phyloP scores from a whole-genome alignment of 495 filamentous ascomycete species.

The Penicillium herquei region DNA sequence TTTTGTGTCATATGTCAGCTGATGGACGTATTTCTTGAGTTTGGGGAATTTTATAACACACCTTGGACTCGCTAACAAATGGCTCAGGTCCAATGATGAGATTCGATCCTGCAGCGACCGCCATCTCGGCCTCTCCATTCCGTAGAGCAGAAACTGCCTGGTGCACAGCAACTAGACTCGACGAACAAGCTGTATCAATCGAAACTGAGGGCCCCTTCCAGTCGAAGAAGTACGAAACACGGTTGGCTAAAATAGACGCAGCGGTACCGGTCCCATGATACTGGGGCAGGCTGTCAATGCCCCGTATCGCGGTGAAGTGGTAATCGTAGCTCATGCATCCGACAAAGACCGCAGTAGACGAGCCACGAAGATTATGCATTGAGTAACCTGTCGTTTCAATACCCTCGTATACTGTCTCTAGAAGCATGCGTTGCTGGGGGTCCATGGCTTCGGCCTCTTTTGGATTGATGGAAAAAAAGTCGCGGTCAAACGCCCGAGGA shows the following conservation, averaged over 20 bases:
- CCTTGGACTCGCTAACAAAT: background rate
- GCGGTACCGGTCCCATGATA: conserved; percentile 38
- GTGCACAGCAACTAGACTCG: conserved; percentile 39
- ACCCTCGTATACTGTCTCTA: conserved; percentile 55
- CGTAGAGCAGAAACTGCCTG: conserved; percentile 40
- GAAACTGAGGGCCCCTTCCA: conserved; percentile 38
- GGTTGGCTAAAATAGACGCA: conserved; percentile 26
- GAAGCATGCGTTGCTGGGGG: conserved; percentile 44
- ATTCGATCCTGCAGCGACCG: conserved; percentile 15
- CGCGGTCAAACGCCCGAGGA: conserved; percentile 32
- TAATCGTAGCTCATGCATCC: conserved; percentile 38
- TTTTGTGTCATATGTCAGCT: no score
- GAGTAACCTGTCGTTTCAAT: conserved; percentile 36
- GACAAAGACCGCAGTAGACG: conserved; percentile 11
- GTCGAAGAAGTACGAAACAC: conserved; percentile 47
- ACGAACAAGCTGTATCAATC: conserved; percentile 38
- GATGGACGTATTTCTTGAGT: no score
- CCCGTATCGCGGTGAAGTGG: conserved; percentile 42
- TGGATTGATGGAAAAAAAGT: conserved; percentile 55
- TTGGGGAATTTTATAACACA: no score
- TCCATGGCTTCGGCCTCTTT: conserved; percentile 44
- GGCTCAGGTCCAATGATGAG: background rate
- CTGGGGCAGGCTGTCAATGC: conserved; percentile 23
- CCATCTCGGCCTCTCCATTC: conserved; percentile 29
- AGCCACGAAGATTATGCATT: background rate